Percentiles rank a stretch among this genome's conserved stretches.
phyloP scores from a whole-genome alignment of 2,329 filamentous ascomycete genomes.

The Colletotrichum camelliae region DNA sequence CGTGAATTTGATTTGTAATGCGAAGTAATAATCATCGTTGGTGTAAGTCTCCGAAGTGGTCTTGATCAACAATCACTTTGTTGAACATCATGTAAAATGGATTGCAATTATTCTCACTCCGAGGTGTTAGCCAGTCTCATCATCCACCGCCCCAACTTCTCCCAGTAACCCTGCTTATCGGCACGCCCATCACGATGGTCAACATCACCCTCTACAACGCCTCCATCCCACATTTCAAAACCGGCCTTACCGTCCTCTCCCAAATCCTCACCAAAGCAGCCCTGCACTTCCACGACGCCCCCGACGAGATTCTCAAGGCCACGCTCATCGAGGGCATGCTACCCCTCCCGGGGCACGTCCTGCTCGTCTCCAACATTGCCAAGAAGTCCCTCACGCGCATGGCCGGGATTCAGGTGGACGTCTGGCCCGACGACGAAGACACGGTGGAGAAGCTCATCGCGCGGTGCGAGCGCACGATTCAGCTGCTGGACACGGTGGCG shows the following conservation, averaged over 20 bases:
- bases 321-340: background rate
- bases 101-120: background rate
- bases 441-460: background rate
- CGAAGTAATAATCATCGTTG: background rate
- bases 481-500: background rate
- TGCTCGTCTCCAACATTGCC: background rate
- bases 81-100: accelerated
- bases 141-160: background rate
- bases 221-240: background rate
- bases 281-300: background rate
- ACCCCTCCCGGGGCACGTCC: background rate
- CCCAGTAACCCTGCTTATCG: background rate
- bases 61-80: background rate
- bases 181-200: background rate
- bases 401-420: background rate
- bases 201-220: background rate
- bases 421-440: background rate
- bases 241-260: background rate
- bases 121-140: background rate
- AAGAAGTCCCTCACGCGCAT: background rate
- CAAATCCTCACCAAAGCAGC: background rate
- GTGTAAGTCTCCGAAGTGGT: background rate
- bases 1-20: background rate
- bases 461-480: background rate
- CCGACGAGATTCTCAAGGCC: background rate